These are phyloP conservation scores for Rhodomyrtus tomentosa DNA, from an alignment of 345 rosid genomes.

Conservation along the genomic window DNA sequence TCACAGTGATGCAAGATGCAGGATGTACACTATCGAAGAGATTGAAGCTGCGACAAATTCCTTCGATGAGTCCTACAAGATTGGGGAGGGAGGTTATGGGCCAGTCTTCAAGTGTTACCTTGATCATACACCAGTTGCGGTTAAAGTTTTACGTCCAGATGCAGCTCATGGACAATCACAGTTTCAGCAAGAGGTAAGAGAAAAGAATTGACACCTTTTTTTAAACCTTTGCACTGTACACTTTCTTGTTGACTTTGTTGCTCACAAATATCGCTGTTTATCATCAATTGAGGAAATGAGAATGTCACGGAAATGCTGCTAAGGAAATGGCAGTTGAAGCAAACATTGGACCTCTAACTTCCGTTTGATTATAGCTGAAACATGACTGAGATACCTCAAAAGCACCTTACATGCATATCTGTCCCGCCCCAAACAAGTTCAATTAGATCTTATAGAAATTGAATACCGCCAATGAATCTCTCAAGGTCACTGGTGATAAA, in stretches of 20 bases:
- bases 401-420: background rate
- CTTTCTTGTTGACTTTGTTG: background rate
- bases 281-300: background rate
- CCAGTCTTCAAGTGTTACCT: slow-evolving; percentile 74
- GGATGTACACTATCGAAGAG: slow-evolving; percentile 69
- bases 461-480: background rate
- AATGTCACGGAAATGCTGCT: background rate
- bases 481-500: background rate
- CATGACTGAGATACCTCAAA: background rate
- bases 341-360: background rate
- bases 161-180: slow-evolving; percentile 94
- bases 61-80: slow-evolving; percentile 40
- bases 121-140: slow-evolving; percentile 78
- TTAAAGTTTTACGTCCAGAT: slow-evolving; percentile 83
- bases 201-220: background rate
- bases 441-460: background rate
- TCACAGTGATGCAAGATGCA: slow-evolving; percentile 29
- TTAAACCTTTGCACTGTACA: background rate
- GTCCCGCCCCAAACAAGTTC: background rate
- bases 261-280: background rate
- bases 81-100: slow-evolving; percentile 98
- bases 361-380: background rate
- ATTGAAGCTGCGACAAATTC: slow-evolving; percentile 65
- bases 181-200: slow-evolving; percentile 74
- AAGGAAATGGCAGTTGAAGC: background rate